A percentile compares a stretch with the other conserved stretches of the same genome.
These are phyloP conservation scores for Fusarium coicis DNA, from an alignment of 2,329 filamentous ascomycete genomes.

Conservation along the genomic window DNA sequence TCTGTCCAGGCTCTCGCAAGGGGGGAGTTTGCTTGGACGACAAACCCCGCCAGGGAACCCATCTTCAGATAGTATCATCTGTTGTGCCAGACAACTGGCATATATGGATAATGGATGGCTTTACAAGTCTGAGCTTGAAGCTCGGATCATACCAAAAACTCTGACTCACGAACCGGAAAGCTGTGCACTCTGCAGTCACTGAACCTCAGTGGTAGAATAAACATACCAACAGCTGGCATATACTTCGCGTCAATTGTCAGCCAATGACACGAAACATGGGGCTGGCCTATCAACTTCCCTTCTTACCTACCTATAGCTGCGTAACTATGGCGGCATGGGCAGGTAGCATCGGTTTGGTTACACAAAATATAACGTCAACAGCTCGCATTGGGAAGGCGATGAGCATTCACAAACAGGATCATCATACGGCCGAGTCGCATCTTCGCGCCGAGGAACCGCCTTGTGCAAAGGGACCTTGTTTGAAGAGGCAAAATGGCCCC, in stretches of 20 bases:
- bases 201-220: constrained; percentile 31
- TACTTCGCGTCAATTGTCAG: constrained; percentile 10
- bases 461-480: neutral
- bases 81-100: neutral
- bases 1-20: constrained; percentile 12
- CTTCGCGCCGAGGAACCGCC: constrained; percentile 3
- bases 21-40: constrained; percentile 13
- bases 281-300: neutral
- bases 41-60: constrained; percentile 10
- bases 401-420: neutral
- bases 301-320: neutral
- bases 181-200: neutral
- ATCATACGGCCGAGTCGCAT: constrained; percentile 5
- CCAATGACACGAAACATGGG: constrained; percentile 9
- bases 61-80: constrained; percentile 3
- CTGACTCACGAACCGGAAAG: neutral
- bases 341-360: constrained; percentile 6
- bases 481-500: neutral
- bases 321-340: neutral
- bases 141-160: constrained; percentile 1
- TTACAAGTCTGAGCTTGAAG: constrained; percentile 2
- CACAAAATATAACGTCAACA: neutral
- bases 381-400: neutral
- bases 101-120: constrained; percentile 14
- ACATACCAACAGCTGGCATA: neutral